phyloP scores from a whole-genome alignment of 1,284 basidiomycete genomes.

The Cryptococcus deneoformans region DNA sequence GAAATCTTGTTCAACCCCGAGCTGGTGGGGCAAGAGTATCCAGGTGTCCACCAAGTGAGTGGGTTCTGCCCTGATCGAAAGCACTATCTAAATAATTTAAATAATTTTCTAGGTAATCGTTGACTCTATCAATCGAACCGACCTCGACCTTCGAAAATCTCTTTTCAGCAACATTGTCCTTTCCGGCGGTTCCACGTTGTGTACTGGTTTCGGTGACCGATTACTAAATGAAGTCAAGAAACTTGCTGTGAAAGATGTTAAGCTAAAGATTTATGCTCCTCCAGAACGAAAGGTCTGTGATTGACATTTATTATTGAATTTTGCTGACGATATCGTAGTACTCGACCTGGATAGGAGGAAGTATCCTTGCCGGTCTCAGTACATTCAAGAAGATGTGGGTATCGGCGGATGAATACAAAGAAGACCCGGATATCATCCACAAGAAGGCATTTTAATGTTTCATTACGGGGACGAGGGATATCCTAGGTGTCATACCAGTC shows the following conservation, averaged over 20 bases:
- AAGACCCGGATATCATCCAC: constrained; percentile 97
- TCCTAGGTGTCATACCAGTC: background rate
- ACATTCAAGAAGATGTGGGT: constrained; percentile 99
- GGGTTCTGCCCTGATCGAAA: background rate
- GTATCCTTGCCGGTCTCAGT: constrained; percentile 88
- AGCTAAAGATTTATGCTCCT: constrained; percentile 99
- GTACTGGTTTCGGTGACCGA: constrained; percentile 95
- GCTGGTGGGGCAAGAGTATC: constrained; percentile 91
- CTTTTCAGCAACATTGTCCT: constrained; percentile 96
- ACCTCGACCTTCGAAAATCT: constrained; percentile 83
- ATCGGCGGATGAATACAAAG: constrained; percentile 98
- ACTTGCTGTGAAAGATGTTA: constrained; percentile 92
- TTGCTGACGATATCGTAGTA: constrained; percentile 54
- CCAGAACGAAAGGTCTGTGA: constrained; percentile 80
- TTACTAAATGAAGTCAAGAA: constrained; percentile 95
- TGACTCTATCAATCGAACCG: constrained; percentile 55
- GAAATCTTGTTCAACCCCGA: constrained; percentile 99
- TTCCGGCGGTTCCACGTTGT: constrained; percentile 82
- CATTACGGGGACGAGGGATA: background rate
- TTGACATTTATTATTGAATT: background rate
- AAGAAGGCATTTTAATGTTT: constrained; percentile 46
- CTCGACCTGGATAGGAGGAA: constrained; percentile 99
- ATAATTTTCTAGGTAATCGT: constrained; percentile 56
- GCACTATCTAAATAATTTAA: background rate
- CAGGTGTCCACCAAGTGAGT: constrained; percentile 94